These are phyloP conservation scores for Colletotrichum tropicale DNA, from an alignment of 2,329 filamentous ascomycete genomes.

Conservation along the genomic window DNA sequence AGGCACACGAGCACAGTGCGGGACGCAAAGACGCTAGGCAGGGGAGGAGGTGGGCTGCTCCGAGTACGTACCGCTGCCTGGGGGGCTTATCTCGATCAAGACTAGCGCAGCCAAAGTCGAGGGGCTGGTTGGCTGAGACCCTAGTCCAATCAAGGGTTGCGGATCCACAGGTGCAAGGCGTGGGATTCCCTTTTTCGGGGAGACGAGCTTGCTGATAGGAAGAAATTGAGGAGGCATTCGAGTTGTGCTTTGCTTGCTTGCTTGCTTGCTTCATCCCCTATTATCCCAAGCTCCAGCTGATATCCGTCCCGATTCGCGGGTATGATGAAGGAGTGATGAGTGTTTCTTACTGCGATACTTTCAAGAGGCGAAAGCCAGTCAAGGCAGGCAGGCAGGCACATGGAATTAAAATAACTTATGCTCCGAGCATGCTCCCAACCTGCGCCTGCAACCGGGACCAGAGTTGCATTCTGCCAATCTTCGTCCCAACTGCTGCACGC, in stretches of 20 bases:
- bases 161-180: neutral
- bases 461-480: conserved; percentile 8
- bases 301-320: neutral
- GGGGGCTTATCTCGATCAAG: neutral
- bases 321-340: neutral
- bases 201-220: conserved; percentile 11
- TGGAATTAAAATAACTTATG: neutral
- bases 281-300: neutral
- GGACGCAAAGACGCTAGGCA: neutral
- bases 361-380: neutral
- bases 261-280: neutral
- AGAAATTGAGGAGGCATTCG: neutral
- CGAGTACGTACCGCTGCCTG: neutral
- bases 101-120: neutral
- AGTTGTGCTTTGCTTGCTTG: neutral
- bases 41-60: neutral
- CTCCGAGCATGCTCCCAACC: neutral
- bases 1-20: neutral
- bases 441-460: neutral
- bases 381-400: neutral
- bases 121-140: conserved; percentile 2
- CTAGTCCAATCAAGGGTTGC: neutral
- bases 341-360: neutral
- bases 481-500: neutral
- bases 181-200: conserved; percentile 18